Percentiles rank a stretch among this genome's conserved stretches.
Evolutionary conservation across 169 alveolate species (phyloP).

Genomic region (Plasmodium coatneyi): DNA sequence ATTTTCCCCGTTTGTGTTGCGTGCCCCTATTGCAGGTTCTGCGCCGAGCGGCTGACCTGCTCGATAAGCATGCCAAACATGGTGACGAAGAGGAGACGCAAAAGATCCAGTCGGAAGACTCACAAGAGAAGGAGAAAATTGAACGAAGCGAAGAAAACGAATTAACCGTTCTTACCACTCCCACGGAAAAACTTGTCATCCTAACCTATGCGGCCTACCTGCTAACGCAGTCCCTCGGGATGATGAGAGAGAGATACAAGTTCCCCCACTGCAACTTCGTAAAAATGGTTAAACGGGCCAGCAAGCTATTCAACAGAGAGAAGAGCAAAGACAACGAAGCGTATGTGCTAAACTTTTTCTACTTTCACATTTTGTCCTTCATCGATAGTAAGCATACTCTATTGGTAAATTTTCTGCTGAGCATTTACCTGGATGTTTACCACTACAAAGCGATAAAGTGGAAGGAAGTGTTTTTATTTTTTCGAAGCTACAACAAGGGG

Average conservation of each 20-base stretch:
- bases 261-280: background rate
- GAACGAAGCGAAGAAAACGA: background rate
- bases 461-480: slow-evolving; percentile 47
- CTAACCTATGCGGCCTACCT: slow-evolving; percentile 18
- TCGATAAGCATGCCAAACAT: background rate
- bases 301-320: background rate
- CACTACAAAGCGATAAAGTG: slow-evolving; percentile 2
- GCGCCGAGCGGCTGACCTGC: background rate
- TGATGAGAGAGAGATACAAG: background rate
- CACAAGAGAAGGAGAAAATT: background rate
- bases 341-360: slow-evolving; percentile 7
- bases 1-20: background rate
- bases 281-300: slow-evolving; percentile 24
- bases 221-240: background rate
- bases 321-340: background rate
- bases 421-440: slow-evolving; percentile 24
- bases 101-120: background rate
- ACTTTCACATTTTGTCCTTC: slow-evolving; percentile 13
- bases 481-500: slow-evolving; percentile 4
- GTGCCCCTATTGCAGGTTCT: background rate
- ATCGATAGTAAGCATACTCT: slow-evolving; percentile 4
- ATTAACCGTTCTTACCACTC: background rate
- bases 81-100: background rate
- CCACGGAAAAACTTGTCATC: background rate
- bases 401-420: slow-evolving; percentile 2